These are phyloP conservation scores for Pseudocercospora ulei DNA, from an alignment of 2,329 filamentous ascomycete genomes.

Conservation along the genomic window DNA sequence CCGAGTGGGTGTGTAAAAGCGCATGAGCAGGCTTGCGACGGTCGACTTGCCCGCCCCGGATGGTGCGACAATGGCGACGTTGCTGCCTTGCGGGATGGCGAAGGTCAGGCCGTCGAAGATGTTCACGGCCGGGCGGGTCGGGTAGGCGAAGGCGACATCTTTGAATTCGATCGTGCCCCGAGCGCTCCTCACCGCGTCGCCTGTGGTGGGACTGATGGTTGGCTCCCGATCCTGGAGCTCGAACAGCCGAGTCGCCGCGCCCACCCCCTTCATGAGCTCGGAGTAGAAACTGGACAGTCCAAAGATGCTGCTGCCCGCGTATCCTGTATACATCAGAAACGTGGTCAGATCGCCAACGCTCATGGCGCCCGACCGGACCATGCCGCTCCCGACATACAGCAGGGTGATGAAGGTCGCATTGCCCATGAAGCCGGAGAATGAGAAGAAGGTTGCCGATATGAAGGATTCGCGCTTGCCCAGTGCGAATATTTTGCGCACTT, in stretches of 20 bases:
- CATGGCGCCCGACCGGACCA: slow-evolving; percentile 78
- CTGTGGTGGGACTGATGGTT: slow-evolving; percentile 77
- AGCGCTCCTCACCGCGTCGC: slow-evolving; percentile 67
- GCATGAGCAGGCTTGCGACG: slow-evolving; percentile 77
- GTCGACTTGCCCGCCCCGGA: slow-evolving; percentile 95
- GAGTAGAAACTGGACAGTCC: slow-evolving; percentile 94
- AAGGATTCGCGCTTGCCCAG: slow-evolving; percentile 79
- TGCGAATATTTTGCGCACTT: slow-evolving; percentile 83
- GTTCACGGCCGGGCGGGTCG: slow-evolving; percentile 77
- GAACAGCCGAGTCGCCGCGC: slow-evolving; percentile 89
- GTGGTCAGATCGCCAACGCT: slow-evolving; percentile 86
- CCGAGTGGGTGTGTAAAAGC: slow-evolving; percentile 76
- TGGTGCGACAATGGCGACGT: slow-evolving; percentile 92
- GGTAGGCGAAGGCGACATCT: slow-evolving; percentile 80
- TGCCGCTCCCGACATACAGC: slow-evolving; percentile 78
- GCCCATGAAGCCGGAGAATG: slow-evolving; percentile 74
- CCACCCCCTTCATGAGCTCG: slow-evolving; percentile 97
- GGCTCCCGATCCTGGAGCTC: slow-evolving; percentile 87
- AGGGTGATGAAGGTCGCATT: slow-evolving; percentile 93
- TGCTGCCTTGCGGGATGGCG: slow-evolving; percentile 82
- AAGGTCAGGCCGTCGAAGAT: slow-evolving; percentile 89
- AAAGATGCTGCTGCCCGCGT: slow-evolving; percentile 74
- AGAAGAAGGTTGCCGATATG: slow-evolving; percentile 85
- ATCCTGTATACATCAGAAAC: slow-evolving; percentile 97
- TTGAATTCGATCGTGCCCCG: slow-evolving; percentile 82